These are phyloP conservation scores for Geotrichum phurueaensis DNA, from an alignment of 1,139 yeast species.

Conservation along the genomic window DNA sequence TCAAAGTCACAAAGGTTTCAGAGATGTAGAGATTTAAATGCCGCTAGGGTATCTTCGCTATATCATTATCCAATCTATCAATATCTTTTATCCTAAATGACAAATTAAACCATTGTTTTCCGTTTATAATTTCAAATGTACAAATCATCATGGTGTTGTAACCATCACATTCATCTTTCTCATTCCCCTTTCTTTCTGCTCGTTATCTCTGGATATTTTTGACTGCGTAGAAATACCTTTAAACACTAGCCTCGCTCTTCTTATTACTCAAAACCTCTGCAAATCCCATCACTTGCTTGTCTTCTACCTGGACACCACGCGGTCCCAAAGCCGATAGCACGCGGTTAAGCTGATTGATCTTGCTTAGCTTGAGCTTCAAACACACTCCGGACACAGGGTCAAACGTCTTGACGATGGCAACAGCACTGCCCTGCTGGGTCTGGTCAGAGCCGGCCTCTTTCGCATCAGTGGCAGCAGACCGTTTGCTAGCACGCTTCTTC, in stretches of 20 bases:
- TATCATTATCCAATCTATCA: no score
- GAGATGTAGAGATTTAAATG: no score
- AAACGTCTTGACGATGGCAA: constrained; percentile 59
- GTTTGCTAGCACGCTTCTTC: constrained; percentile 27
- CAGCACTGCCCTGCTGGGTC: constrained; percentile 28
- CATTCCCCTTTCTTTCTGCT: no score
- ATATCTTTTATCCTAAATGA: no score
- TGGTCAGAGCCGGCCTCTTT: not conserved
- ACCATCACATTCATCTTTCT: no score
- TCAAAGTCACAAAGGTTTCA: no score
- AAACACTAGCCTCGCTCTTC: constrained; percentile 6
- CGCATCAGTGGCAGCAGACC: constrained; percentile 23
- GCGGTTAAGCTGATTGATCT: constrained; percentile 72
- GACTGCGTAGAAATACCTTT: not conserved
- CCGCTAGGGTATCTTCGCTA: no score
- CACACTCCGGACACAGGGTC: constrained; percentile 69
- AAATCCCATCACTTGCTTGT: constrained; percentile 16
- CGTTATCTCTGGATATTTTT: no score
- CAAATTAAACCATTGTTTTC: not conserved
- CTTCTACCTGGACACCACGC: constrained; percentile 47
- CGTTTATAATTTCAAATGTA: not conserved
- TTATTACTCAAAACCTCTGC: constrained; percentile 16
- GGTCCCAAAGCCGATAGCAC: constrained; percentile 83
- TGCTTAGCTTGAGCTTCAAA: constrained; percentile 55
- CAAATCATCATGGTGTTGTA: no score